Percentiles rank a stretch among this genome's conserved stretches.
phyloP scores from a whole-genome alignment of 2,329 filamentous ascomycete species.

The Clonostachys solani region DNA sequence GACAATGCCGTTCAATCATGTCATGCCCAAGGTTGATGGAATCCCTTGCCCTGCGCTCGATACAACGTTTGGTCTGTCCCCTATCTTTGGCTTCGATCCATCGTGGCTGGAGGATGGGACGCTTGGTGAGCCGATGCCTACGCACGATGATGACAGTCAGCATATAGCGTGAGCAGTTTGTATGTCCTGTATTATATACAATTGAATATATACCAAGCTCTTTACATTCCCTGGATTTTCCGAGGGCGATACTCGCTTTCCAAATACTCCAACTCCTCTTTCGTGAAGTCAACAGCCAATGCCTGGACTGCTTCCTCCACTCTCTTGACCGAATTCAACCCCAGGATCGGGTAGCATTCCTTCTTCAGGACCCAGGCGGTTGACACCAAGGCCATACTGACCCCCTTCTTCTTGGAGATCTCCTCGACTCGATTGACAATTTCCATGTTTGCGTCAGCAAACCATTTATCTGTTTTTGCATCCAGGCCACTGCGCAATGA shows the following conservation, averaged over 20 bases:
- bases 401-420: constrained; percentile 50
- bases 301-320: constrained; percentile 56
- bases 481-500: constrained; percentile 9
- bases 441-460: constrained; percentile 16
- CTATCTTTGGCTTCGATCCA: constrained; percentile 18
- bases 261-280: constrained; percentile 56
- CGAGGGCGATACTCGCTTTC: constrained; percentile 59
- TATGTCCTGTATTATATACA: neutral
- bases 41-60: constrained; percentile 2
- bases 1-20: neutral
- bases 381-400: constrained; percentile 61
- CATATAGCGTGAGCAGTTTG: neutral
- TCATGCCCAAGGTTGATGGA: neutral
- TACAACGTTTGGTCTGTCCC: constrained; percentile 19
- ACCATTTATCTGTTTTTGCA: constrained; percentile 13
- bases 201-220: neutral
- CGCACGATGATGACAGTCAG: too few species aligned
- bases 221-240: constrained; percentile 25
- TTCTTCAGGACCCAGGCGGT: constrained; percentile 57
- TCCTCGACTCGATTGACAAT: constrained; percentile 39
- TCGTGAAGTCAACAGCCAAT: constrained; percentile 40
- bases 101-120: constrained; percentile 3
- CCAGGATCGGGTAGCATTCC: constrained; percentile 55
- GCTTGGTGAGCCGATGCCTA: neutral
- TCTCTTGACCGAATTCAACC: constrained; percentile 52